Evolutionary conservation across 306 rosid species (phyloP).

Genomic region (Malus fusca): DNA sequence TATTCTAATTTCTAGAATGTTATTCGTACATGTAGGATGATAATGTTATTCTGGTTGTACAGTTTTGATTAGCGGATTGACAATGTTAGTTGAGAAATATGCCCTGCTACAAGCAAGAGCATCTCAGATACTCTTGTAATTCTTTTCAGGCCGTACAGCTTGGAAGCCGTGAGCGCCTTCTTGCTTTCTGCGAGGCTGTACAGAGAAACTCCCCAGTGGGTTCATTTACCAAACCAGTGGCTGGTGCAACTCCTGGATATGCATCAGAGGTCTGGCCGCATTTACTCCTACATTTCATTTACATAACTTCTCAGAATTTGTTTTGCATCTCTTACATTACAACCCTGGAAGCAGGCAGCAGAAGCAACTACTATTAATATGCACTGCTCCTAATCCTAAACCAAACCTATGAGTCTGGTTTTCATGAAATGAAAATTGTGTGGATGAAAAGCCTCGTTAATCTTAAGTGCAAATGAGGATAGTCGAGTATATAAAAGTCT

Average conservation of each 20-base stretch:
- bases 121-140: neutral
- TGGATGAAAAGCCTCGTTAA: neutral
- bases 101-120: neutral
- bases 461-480: neutral
- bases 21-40: neutral
- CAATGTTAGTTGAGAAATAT: neutral
- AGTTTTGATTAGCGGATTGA: neutral
- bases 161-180: constrained; percentile 69
- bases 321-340: constrained; percentile 1
- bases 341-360: neutral
- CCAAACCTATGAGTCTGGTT: neutral
- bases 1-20: neutral
- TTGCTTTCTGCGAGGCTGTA: constrained; percentile 88
- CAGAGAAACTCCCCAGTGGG: constrained; percentile 90
- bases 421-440: neutral
- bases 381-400: neutral
- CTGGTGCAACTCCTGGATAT: constrained; percentile 83
- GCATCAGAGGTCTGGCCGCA: constrained; percentile 77
- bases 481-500: neutral
- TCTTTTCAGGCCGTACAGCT: constrained; percentile 70
- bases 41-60: neutral
- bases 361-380: neutral
- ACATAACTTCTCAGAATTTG: neutral
- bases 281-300: neutral
- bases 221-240: constrained; percentile 75